Evolutionary conservation across 2,329 filamentous ascomycete species (phyloP), one percentile per base, ranked within the genome.

Genomic region (Penicillium sp.): DNA sequence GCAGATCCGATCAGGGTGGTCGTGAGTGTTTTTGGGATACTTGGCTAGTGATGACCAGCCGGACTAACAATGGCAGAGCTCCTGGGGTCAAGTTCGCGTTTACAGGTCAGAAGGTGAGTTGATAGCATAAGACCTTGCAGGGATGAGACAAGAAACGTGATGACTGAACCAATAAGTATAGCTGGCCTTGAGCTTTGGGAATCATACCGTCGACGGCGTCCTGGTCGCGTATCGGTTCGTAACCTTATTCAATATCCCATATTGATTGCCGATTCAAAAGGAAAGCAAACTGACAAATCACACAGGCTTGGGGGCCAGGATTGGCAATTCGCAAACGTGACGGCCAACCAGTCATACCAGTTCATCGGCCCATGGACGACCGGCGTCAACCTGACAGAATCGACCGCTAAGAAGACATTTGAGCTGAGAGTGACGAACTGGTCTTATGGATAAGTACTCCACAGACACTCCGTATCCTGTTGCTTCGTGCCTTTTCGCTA

Each of bases 301-400:
- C 1, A 2, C 50, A 82, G 85, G n/a, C 76, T 88, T 23, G 80
- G 79, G 49, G 85, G 85, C 3, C 79, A 85, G 56, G 85, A 87
- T 68, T 89, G 86, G 86, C 76, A 79, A 60, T 84, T 88, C 68
- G 86, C 85, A 30, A 88, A 89, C 67, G 82, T 88, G 47, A 87
- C 85, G 1, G 80, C 82, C 0, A 79, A 81, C 29, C 79, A 78
- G 15, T 87, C 85, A 0, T 85, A 88, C 69, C 79, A 86, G n/a
- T 81, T 89, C 48, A 77, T 86, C 52, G 80, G 75, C 15, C 74
- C 80, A 0, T 81, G 81, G 8, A 74, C 83, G 9, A 78, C 80
- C 55, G 68, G 80, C 38, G 81, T 79, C 0, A 74, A 74, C 13
- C 78, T 81, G 0, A 70, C 83, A 13, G 55, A 30, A 9, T 6